These are phyloP conservation scores for Aureobasidium pullulans DNA, from an alignment of 2,329 filamentous ascomycete species.

Conservation along the genomic window DNA sequence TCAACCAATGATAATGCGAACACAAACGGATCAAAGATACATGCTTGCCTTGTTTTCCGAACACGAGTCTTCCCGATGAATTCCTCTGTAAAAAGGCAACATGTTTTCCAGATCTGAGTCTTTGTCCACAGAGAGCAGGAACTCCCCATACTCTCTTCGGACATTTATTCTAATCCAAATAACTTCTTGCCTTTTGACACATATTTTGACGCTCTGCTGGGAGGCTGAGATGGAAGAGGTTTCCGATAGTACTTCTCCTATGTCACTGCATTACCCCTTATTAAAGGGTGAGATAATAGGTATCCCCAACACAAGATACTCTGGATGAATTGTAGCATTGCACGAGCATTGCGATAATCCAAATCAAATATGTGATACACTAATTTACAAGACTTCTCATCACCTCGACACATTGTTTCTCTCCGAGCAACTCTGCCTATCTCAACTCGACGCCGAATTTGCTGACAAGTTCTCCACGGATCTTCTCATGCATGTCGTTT, in stretches of 20 bases:
- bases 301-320: too few species aligned
- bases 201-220: too few species aligned
- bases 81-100: too few species aligned
- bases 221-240: too few species aligned
- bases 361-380: conserved; percentile 7
- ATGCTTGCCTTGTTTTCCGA: background rate
- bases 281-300: too few species aligned
- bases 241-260: too few species aligned
- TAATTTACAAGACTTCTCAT: conserved; percentile 3
- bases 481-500: conserved; percentile 65
- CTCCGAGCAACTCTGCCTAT: conserved; percentile 29
- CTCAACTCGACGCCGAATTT: conserved; percentile 74
- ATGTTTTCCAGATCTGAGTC: too few species aligned
- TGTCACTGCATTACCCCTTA: too few species aligned
- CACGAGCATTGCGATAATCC: background rate
- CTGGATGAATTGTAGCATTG: background rate
- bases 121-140: too few species aligned
- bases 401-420: background rate
- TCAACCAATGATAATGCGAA: conserved; percentile 12
- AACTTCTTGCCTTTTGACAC: too few species aligned
- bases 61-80: background rate
- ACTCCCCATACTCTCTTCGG: too few species aligned
- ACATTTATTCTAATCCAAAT: too few species aligned
- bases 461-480: conserved; percentile 57
- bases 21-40: background rate